Conservation (phyloP, 441 rosid genomes). For the Euphorbia schlechtendalii region DNA sequence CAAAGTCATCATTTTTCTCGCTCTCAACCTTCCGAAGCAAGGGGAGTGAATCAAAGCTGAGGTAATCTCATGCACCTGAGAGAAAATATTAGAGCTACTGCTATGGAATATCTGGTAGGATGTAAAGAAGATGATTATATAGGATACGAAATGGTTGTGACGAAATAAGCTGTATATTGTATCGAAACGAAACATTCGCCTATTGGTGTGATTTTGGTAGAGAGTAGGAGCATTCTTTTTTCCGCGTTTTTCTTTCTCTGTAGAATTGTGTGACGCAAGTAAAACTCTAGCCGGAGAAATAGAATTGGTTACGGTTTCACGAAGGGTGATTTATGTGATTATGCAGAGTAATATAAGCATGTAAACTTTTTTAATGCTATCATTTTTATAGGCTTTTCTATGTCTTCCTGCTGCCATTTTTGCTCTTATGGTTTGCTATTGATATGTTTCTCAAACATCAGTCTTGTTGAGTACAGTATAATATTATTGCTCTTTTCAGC, state of each 20-base stretch:
- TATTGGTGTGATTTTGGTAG: constrained; percentile 52
- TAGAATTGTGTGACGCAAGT: too few species aligned
- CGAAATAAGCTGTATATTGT: constrained; percentile 40
- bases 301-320: constrained; percentile 21
- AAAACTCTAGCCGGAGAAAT: too few species aligned
- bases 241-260: too few species aligned
- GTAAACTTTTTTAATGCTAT: constrained; percentile 17
- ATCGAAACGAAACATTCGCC: constrained; percentile 28
- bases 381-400: neutral
- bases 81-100: constrained; percentile 19
- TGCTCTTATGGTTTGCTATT: neutral
- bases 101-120: constrained; percentile 29
- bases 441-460: neutral
- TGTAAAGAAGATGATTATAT: constrained; percentile 36
- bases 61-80: constrained; percentile 21
- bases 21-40: constrained; percentile 93
- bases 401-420: neutral
- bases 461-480: too few species aligned
- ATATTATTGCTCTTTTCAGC: too few species aligned
- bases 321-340: constrained; percentile 26
- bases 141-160: constrained; percentile 32
- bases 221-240: constrained; percentile 33
- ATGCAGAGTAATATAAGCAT: constrained; percentile 24
- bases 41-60: constrained; percentile 64
- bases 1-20: constrained; percentile 91